Evolutionary conservation across 495 filamentous ascomycete species (phyloP).

Genomic region (Cetradonia linearis): DNA sequence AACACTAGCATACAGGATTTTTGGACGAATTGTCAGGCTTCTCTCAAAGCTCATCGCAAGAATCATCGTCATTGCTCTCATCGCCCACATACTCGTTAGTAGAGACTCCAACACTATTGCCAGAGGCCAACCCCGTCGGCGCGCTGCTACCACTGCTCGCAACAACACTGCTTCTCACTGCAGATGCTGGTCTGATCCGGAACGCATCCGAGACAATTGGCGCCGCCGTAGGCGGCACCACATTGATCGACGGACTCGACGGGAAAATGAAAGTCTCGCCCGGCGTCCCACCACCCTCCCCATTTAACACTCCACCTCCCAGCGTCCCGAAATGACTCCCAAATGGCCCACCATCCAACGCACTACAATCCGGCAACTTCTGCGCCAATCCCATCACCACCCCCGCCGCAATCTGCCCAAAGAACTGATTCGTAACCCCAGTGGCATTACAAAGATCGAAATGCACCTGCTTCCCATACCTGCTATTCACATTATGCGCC

Average conservation of each 20-base stretch:
- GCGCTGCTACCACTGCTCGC: not conserved
- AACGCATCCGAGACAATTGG: not conserved
- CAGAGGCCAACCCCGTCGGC: not conserved
- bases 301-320: conserved; percentile 1
- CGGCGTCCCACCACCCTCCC: not conserved
- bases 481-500: conserved; percentile 3
- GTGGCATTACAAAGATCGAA: conserved; percentile 16
- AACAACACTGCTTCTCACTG: not conserved
- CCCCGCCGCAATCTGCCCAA: conserved; percentile 15
- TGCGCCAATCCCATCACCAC: conserved; percentile 17
- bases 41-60: conserved; percentile 1
- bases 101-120: not conserved
- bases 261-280: not conserved
- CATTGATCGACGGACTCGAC: not conserved
- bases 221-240: not conserved
- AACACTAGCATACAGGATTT: no score
- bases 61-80: not conserved
- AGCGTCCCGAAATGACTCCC: conserved; percentile 8
- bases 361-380: conserved; percentile 12
- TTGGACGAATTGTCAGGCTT: no score
- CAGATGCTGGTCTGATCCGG: not conserved
- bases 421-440: conserved; percentile 18
- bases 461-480: conserved; percentile 18
- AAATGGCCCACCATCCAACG: conserved; percentile 10
- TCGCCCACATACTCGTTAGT: not conserved